Conservation (phyloP, 176 grass and related monocot species). For the Oryza glaberrima region DNA sequence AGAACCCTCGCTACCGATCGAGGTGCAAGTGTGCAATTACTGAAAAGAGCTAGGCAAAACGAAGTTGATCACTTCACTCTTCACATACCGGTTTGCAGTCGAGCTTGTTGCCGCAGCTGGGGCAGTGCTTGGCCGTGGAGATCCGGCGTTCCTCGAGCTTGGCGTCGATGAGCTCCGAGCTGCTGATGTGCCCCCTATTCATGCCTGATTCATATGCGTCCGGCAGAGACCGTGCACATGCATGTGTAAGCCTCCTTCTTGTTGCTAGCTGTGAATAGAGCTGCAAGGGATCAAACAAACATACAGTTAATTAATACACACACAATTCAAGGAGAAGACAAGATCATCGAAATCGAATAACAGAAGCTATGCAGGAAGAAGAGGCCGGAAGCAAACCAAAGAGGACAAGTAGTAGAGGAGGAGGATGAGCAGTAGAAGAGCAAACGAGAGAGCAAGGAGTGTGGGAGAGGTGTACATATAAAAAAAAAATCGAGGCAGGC, state of each 20-base stretch:
- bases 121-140: conserved; percentile 74
- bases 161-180: conserved; percentile 86
- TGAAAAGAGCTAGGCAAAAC: conserved; percentile 29
- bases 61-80: conserved; percentile 32
- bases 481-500: conserved; percentile 75
- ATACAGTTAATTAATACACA: neutral
- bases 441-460: conserved; percentile 43
- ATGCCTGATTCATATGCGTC: conserved; percentile 54
- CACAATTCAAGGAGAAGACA: conserved; percentile 30
- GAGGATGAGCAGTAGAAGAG: conserved; percentile 38
- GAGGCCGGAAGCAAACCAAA: conserved; percentile 38
- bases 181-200: conserved; percentile 66
- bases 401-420: conserved; percentile 38
- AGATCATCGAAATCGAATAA: conserved; percentile 19
- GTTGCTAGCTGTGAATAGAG: neutral
- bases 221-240: conserved; percentile 21
- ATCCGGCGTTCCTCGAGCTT: conserved; percentile 97
- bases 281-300: conserved; percentile 44
- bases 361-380: neutral
- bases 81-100: conserved; percentile 77
- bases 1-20: conserved; percentile 8
- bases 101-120: conserved; percentile 82
- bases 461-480: conserved; percentile 67
- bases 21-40: neutral
- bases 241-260: conserved; percentile 31